Conservation (phyloP, 306 rosid genomes). For the Vachellia collinsii region DNA sequence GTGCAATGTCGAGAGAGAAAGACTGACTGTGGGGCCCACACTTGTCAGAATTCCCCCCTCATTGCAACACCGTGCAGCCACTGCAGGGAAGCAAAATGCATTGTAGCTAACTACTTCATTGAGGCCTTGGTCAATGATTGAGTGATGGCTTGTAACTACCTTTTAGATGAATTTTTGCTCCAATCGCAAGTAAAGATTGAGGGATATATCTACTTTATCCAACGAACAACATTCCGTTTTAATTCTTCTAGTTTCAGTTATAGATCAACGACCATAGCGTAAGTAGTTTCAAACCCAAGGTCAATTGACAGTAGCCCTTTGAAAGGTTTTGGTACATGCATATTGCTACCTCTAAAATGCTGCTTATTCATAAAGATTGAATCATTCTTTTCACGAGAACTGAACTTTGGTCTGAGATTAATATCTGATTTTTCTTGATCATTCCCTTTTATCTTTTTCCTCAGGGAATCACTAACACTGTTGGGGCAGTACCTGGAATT, state of each 20-base stretch:
- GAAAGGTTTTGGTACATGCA: not conserved
- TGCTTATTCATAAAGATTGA: not conserved
- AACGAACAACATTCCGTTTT: not conserved
- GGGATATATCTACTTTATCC: slow-evolving; percentile 9
- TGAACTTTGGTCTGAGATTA: slow-evolving; percentile 10
- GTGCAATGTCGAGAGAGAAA: not conserved
- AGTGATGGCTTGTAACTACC: not conserved
- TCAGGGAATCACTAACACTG: slow-evolving; percentile 94
- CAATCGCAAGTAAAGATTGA: not conserved
- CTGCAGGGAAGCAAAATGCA: not conserved
- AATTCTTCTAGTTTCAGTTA: not conserved
- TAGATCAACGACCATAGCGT: not conserved
- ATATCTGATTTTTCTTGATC: slow-evolving; percentile 8
- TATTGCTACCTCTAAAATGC: slow-evolving; percentile 11
- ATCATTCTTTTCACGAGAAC: not conserved
- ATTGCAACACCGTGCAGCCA: not conserved
- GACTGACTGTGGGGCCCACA: not conserved
- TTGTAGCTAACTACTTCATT: not conserved
- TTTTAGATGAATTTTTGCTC: not conserved
- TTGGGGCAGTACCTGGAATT: slow-evolving; percentile 93
- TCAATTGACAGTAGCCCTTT: not conserved
- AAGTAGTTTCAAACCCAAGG: not conserved
- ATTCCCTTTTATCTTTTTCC: slow-evolving; percentile 22
- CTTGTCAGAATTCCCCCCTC: not conserved
- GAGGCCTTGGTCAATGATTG: not conserved